These are phyloP conservation scores for Cucurbita argyrosperma DNA, from an alignment of 306 rosid species.

Conservation along the genomic window DNA sequence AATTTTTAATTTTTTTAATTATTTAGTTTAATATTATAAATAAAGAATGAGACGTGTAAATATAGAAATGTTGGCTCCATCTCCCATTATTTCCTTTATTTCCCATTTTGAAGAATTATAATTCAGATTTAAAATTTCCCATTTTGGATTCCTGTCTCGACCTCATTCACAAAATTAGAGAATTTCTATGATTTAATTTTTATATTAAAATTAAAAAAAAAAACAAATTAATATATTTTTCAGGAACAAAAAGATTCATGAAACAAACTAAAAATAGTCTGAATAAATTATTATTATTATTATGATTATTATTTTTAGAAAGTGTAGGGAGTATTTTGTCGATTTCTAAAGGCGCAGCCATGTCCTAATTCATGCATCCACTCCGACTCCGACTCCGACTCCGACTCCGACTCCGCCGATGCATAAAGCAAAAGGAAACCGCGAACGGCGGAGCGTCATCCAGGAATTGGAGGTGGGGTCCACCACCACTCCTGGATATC, in stretches of 20 bases:
- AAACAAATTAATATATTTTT: background rate
- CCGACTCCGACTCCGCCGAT: too few species aligned
- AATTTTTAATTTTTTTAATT: too few species aligned
- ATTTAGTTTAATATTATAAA: too few species aligned
- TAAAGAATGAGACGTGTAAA: background rate
- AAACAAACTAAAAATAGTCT: background rate
- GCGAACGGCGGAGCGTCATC: background rate
- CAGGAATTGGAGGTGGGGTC: background rate
- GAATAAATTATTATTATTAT: background rate
- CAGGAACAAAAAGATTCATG: background rate
- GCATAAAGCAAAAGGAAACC: background rate
- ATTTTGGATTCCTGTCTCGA: background rate
- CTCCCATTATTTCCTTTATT: background rate
- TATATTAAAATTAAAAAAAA: too few species aligned
- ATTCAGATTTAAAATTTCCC: background rate
- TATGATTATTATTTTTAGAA: background rate
- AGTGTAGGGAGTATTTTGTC: background rate
- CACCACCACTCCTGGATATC: background rate
- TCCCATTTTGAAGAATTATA: background rate
- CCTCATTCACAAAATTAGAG: background rate
- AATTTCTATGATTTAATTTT: background rate
- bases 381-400: background rate
- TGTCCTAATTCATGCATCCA: background rate
- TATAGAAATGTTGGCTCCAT: background rate
- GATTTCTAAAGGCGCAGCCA: background rate